These are phyloP conservation scores for Saccharomyces hybrid DNA, from an alignment of 1,139 yeast genomes.

Conservation along the genomic window DNA sequence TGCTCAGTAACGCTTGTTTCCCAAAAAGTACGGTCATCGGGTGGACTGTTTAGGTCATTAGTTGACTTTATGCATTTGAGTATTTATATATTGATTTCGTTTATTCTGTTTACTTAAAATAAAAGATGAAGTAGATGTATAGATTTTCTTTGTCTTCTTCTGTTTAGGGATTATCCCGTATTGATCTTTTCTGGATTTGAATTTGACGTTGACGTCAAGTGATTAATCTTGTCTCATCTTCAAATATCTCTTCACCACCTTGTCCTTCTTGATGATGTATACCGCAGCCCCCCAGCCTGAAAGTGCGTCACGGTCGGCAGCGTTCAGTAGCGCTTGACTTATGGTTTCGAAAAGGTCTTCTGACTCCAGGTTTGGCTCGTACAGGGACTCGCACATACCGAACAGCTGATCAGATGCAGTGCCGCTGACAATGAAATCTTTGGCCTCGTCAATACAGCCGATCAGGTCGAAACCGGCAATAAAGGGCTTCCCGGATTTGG, in stretches of 20 bases:
- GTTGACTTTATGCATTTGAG: neutral
- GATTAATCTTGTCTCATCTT: slow-evolving; percentile 86
- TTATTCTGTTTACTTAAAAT: slow-evolving; percentile 3
- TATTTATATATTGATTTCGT: slow-evolving; percentile 5
- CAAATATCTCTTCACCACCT: slow-evolving; percentile 77
- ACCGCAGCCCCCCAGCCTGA: slow-evolving; percentile 99
- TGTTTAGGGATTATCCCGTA: neutral
- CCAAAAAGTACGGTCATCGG: neutral
- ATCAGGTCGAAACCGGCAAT: slow-evolving; percentile 94
- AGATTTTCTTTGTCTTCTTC: neutral
- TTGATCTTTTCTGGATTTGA: too few relatives aligned
- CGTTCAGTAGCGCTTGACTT: slow-evolving; percentile 87
- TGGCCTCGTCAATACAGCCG: slow-evolving; percentile 93
- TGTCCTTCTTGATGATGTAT: slow-evolving; percentile 85
- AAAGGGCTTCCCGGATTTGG: slow-evolving; percentile 76
- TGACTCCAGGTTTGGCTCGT: slow-evolving; percentile 88
- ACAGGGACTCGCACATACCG: slow-evolving; percentile 98
- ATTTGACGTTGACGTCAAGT: neutral
- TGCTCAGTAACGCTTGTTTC: neutral
- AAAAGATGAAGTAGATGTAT: neutral
- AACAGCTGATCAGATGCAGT: slow-evolving; percentile 93
- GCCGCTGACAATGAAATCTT: slow-evolving; percentile 95
- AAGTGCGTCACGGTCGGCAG: slow-evolving; percentile 95
- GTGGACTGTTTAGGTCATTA: neutral
- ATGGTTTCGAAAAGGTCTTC: slow-evolving; percentile 95